These are phyloP conservation scores for Suillus bovinus DNA, from an alignment of 768 basidiomycete species.

Conservation along the genomic window DNA sequence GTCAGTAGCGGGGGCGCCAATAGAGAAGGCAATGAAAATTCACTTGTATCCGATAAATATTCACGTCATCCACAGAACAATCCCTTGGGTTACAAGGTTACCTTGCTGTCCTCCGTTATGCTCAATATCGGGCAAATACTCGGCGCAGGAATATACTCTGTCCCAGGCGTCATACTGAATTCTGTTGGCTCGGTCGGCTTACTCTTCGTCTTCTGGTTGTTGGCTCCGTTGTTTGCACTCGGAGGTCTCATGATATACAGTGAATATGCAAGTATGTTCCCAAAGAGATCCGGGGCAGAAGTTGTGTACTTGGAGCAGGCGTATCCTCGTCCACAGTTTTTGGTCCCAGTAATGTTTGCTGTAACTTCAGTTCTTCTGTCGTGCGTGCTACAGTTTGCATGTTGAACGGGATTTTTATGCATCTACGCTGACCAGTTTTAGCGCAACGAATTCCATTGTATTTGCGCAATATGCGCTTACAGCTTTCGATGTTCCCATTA, in stretches of 20 bases:
- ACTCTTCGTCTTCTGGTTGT: conserved; percentile 5
- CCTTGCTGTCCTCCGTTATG: conserved; percentile 8
- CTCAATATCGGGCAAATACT: conserved; percentile 10
- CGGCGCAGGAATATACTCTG: conserved; percentile 11
- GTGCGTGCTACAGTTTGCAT: conserved; percentile 14
- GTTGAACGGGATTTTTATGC: not conserved
- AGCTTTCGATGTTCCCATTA: conserved; percentile 20
- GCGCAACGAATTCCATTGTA: conserved; percentile 25
- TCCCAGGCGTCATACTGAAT: conserved; percentile 8
- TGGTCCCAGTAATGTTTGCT: conserved; percentile 45
- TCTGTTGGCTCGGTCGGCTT: conserved; percentile 10
- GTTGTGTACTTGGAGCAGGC: conserved; percentile 45
- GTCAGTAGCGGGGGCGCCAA: not conserved
- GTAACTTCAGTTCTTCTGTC: conserved; percentile 30
- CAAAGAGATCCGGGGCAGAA: conserved; percentile 49
- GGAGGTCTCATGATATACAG: conserved; percentile 28
- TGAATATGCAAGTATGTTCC: conserved; percentile 49
- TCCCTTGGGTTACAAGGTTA: conserved; percentile 11
- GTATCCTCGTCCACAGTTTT: conserved; percentile 21
- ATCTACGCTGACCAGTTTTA: conserved; percentile 12
- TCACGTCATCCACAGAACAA: conserved; percentile 5
- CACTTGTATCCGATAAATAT: not conserved
- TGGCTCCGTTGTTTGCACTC: conserved; percentile 9
- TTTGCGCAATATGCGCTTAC: conserved; percentile 28
- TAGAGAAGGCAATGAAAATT: conserved; percentile 4